Conservation (phyloP, 495 filamentous ascomycete genomes). For the Cryomyces minteri region DNA sequence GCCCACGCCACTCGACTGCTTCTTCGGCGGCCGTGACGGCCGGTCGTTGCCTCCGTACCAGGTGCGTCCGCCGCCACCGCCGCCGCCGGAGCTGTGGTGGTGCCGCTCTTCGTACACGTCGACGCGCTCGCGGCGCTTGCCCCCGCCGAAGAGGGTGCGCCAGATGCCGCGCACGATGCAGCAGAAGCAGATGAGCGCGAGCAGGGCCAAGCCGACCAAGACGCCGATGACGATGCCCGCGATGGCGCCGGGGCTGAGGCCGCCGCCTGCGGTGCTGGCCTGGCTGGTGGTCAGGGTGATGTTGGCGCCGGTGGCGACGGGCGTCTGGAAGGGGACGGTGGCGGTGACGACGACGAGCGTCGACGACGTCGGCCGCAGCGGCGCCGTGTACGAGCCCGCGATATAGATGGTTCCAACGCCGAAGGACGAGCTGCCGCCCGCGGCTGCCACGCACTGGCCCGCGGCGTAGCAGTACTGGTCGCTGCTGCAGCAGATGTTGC, state of each 20-base stretch:
- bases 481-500: constrained; percentile 52
- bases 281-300: constrained; percentile 18
- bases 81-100: constrained; percentile 29
- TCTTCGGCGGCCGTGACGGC: constrained; percentile 33
- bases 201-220: constrained; percentile 52
- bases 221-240: constrained; percentile 88
- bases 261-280: constrained; percentile 22
- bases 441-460: constrained; percentile 8
- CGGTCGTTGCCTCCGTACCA: constrained; percentile 45
- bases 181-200: constrained; percentile 58
- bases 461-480: constrained; percentile 44
- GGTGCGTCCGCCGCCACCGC: constrained; percentile 28
- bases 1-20: constrained; percentile 34
- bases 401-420: constrained; percentile 23
- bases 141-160: constrained; percentile 40
- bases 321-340: constrained; percentile 37
- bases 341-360: constrained; percentile 33
- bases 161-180: constrained; percentile 49
- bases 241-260: constrained; percentile 38
- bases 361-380: constrained; percentile 53
- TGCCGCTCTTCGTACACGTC: constrained; percentile 49
- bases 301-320: constrained; percentile 34
- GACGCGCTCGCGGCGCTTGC: constrained; percentile 27
- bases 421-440: constrained; percentile 11
- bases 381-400: constrained; percentile 28